A percentile compares a stretch with the other conserved stretches of the same genome.
Conservation (phyloP, 768 basidiomycete species). For the Strobilomyces echinocephalus region DNA sequence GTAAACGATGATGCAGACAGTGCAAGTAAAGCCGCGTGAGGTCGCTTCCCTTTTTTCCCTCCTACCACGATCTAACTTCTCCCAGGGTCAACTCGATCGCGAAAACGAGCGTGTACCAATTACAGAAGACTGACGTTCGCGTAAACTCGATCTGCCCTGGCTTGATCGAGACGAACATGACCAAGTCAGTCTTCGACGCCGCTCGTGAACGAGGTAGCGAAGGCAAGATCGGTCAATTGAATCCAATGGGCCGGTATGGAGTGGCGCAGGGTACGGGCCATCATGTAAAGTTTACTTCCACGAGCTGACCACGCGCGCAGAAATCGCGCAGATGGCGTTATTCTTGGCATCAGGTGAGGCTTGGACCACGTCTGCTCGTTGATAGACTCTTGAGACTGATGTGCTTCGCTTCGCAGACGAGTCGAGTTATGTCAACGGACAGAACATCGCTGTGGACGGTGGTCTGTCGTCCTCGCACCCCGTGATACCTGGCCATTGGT, state of each 20-base stretch:
- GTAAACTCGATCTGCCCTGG: constrained; percentile 91
- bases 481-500: constrained; percentile 70
- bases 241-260: constrained; percentile 80
- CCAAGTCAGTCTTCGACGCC: constrained; percentile 65
- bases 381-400: constrained; percentile 5
- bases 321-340: constrained; percentile 80
- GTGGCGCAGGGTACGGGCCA: constrained; percentile 60
- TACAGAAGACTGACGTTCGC: constrained; percentile 77
- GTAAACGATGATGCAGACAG: constrained; percentile 53
- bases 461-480: constrained; percentile 78
- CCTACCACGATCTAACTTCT: constrained; percentile 3
- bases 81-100: constrained; percentile 83
- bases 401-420: constrained; percentile 50
- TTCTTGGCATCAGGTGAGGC: constrained; percentile 82
- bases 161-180: constrained; percentile 93
- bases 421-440: constrained; percentile 89
- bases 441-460: constrained; percentile 82
- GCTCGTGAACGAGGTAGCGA: constrained; percentile 73
- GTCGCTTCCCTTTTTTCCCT: constrained; percentile 7
- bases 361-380: neutral
- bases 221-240: constrained; percentile 72
- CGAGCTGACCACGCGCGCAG: constrained; percentile 35
- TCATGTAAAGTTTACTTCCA: constrained; percentile 12
- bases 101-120: constrained; percentile 73
- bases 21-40: constrained; percentile 90